Conservation (phyloP, 495 filamentous ascomycete genomes). For the Podospora comata region DNA sequence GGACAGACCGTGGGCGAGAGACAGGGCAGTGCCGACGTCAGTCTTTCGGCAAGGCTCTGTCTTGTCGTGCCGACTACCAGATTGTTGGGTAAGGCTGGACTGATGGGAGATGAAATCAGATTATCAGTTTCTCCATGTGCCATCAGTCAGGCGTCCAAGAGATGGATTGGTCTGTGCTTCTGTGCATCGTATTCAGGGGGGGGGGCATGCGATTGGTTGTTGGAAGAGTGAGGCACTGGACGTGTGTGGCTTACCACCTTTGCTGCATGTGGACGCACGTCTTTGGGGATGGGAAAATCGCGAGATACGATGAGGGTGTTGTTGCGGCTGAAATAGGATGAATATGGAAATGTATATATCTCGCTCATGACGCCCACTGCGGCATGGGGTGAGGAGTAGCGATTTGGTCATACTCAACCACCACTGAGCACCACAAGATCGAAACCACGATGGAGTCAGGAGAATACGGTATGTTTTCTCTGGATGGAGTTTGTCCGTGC, state of each 20-base stretch:
- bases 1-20: background rate
- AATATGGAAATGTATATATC: background rate
- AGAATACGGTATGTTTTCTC: conserved; percentile 30
- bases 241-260: background rate
- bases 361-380: background rate
- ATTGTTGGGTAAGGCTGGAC: background rate
- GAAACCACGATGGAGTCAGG: conserved; percentile 36
- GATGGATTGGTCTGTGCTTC: background rate
- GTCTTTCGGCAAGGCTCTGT: background rate
- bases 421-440: background rate
- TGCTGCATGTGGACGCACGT: background rate
- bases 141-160: background rate
- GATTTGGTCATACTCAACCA: background rate
- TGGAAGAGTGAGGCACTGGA: background rate
- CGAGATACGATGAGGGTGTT: conserved; percentile 17
- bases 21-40: background rate
- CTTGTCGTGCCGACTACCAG: background rate
- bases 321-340: background rate
- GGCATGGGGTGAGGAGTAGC: background rate
- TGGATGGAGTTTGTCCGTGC: background rate
- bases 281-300: conserved; percentile 1
- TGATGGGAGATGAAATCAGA: background rate
- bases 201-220: conserved; percentile 26
- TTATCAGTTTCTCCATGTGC: background rate
- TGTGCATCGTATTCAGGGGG: conserved; percentile 24